A percentile compares a stretch with the other conserved stretches of the same genome.
These are phyloP conservation scores for Castanea crenata DNA, from an alignment of 306 rosid genomes.

Conservation along the genomic window DNA sequence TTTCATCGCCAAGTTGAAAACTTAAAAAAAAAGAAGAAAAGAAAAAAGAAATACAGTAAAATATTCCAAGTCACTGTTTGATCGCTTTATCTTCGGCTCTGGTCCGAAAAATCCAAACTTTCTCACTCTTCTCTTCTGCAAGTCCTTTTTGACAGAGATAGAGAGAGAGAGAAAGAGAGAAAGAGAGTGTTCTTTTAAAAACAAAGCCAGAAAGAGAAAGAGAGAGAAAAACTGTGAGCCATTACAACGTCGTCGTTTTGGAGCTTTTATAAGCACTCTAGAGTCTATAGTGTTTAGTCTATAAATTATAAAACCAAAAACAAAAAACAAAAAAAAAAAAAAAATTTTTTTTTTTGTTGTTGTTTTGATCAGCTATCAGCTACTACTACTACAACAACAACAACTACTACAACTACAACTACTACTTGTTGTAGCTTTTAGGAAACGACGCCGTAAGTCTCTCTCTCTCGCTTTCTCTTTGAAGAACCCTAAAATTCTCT, in stretches of 20 bases:
- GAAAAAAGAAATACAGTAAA: background rate
- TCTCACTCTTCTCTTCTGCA: slow-evolving; percentile 10
- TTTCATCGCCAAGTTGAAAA: background rate
- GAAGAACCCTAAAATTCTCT: background rate
- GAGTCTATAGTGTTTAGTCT: too few relatives aligned
- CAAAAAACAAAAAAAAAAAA: too few relatives aligned
- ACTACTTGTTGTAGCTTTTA: background rate
- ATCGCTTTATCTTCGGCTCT: slow-evolving; percentile 18
- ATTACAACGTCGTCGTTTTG: background rate
- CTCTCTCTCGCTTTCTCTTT: background rate
- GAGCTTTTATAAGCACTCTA: background rate
- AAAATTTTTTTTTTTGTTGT: too few relatives aligned
- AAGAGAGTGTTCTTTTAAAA: background rate
- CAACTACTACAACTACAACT: too few relatives aligned
- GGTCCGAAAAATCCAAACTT: background rate
- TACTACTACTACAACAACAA: too few relatives aligned
- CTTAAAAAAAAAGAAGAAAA: too few relatives aligned
- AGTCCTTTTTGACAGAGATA: background rate
- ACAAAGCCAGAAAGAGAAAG: background rate
- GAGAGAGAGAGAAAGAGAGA: slow-evolving; percentile 1
- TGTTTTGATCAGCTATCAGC: background rate
- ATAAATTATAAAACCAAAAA: too few relatives aligned
- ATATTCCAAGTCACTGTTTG: background rate
- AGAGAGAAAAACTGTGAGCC: background rate
- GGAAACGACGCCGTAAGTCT: background rate